Evolutionary conservation across 208 protist genomes (phyloP), one percentile per base, ranked within the genome.

Genomic region (Plasmodiophora brassicae): DNA sequence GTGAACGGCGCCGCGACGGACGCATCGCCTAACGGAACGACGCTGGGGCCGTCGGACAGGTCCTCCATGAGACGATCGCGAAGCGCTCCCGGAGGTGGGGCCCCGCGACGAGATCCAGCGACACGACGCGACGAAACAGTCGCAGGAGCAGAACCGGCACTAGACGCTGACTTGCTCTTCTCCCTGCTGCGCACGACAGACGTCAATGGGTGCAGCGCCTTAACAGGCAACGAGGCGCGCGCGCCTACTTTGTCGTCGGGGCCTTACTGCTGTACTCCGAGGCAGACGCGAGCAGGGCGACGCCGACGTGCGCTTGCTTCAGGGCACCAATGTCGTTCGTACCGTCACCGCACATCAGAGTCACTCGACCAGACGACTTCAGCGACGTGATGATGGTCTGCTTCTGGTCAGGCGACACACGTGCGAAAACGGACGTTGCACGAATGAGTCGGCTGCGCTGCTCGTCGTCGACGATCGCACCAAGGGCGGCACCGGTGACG

Each of bases 321-420:
- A 99, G 93, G 35, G 98, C 99, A 39, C 97, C 98, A 20, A 99
- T 98, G 91, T 99, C 96, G 90, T 98, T 98, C 0, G 95, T 97
- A 46, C 96, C 96, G 90, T 98, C 96, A 46, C 96, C 96, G 90
- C 95, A 96, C 95, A 97, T 97, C 32, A 96, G 89, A 1, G 93
- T 93, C 35, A 41, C 44, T 65, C 90, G 88, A 5, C 91, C 93
- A 10, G 84, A 44, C 38, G 91, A 43, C 36, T 91, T 91, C 45
- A 93, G 84, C 0, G 35, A 71, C 28, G 45, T 46, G 36, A 91
- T 87, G 35, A 91, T 85, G 1, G 25, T 65, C 38, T 39, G 84
- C 84, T 91, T 91, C 46, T 83, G 50, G 43, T 84, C 46, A 10
- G 90, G 90, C 25, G 57, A 87, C 71, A 90, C 89, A 41, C 90